Evolutionary conservation across 768 basidiomycete species (phyloP).

Genomic region (Gymnopilus junonius): DNA sequence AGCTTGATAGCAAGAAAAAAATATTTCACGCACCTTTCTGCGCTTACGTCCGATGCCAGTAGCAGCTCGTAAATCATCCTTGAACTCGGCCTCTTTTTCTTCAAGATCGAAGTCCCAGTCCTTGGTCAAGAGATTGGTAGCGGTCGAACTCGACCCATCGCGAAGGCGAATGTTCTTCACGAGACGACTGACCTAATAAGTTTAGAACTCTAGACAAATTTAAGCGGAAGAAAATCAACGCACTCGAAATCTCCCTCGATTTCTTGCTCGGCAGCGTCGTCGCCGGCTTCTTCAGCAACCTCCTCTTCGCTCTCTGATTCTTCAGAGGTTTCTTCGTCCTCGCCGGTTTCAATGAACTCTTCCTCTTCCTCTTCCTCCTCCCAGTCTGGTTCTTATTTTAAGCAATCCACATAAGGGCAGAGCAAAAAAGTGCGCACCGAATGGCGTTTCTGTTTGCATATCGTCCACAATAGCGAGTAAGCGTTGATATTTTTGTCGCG

Average conservation of each 20-base stretch:
- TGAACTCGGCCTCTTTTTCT: conserved; percentile 70
- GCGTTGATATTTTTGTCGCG: not conserved
- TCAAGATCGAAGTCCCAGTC: conserved; percentile 79
- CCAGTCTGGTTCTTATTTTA: not conserved
- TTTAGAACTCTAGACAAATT: not conserved
- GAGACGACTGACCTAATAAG: conserved; percentile 53
- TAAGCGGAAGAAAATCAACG: conserved; percentile 14
- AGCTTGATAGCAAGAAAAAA: not conserved
- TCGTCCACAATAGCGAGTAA: not conserved
- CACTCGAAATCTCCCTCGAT: conserved; percentile 68
- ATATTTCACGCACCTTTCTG: conserved; percentile 44
- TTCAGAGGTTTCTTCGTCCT: conserved; percentile 14
- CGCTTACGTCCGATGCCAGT: conserved; percentile 70
- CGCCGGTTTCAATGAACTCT: conserved; percentile 11
- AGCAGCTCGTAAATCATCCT: conserved; percentile 73
- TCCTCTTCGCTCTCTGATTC: conserved; percentile 25
- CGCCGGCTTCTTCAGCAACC: conserved; percentile 22
- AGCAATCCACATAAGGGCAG: not conserved
- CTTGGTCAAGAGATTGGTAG: conserved; percentile 53
- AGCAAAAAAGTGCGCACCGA: too few species aligned
- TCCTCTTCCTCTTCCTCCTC: conserved; percentile 12
- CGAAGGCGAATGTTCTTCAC: conserved; percentile 65
- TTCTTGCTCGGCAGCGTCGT: conserved; percentile 46
- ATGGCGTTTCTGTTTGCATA: not conserved
- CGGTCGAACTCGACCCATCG: conserved; percentile 43